Evolutionary conservation across 2,329 filamentous ascomycete genomes (phyloP), one percentile per base, ranked within the genome.

Genomic region (Ilyonectria sp.): DNA sequence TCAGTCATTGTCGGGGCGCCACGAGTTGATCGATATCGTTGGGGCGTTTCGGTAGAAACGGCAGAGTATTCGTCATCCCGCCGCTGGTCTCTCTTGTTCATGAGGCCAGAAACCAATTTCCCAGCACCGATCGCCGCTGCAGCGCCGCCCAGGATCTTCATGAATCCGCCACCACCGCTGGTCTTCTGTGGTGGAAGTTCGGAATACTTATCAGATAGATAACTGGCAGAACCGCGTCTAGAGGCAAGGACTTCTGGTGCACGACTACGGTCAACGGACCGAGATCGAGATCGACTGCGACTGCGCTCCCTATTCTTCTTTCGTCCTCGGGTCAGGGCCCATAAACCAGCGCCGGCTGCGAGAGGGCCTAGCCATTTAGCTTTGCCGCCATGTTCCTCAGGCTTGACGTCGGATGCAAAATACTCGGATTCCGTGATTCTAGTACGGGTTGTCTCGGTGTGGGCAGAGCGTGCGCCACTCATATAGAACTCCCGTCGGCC

Each of bases 191-290:
- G 55, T 52, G 74, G 71, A 60, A 77, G 69, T n/a, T 90, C 86
- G 0, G 87, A 87, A 64, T 87, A 87, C 77, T 94, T 93, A 71
- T 94, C 91, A 44, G 92, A 87, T 37, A 87, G 81, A 69, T 90
- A 91, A 58, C 89, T 92, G 5, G 84, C 85, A 0, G 89, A 91
- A 3, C 78, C 83, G 35, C 83, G 81, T 47, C 86, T 82, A 0
- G 88, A 90, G 1, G 87, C 80, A 10, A 89, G 74, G 2, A 87
- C 86, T 65, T 89, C 86, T 1, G 85, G 83, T 6, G 77, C 81
- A 31, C 82, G 79, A 57, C 78, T 81, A 43, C 78, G 77, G 63
- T 77, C 79, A 44, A 79, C 75, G 1, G 79, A 82, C 10, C 74
- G 77, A 6, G 80, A 81, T 50, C 82, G 78, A 58, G 81, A 85